Percentiles rank a stretch among this genome's conserved stretches.
phyloP scores from a whole-genome alignment of 2,329 filamentous ascomycete genomes.

The Colletotrichum sojae region DNA sequence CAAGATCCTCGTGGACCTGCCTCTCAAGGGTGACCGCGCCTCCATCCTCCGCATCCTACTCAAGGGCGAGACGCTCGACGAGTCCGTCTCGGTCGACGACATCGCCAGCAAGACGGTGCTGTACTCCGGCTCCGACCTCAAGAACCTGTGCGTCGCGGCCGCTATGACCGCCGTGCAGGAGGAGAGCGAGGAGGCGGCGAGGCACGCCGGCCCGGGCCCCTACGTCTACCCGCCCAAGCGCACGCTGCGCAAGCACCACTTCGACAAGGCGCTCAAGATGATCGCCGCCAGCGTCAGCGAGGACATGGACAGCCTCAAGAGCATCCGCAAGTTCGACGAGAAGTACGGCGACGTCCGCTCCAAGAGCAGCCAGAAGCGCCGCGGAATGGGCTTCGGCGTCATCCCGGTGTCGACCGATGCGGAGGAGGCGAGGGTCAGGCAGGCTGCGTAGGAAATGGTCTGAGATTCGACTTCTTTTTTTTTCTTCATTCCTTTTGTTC shows the following conservation, averaged over 20 bases:
- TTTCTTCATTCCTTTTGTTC: not conserved
- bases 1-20: conserved; percentile 81
- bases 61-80: conserved; percentile 74
- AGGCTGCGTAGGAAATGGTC: conserved; percentile 15
- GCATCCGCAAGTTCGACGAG: conserved; percentile 95
- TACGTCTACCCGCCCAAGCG: conserved; percentile 79
- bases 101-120: conserved; percentile 79
- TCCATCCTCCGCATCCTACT: conserved; percentile 81
- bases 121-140: conserved; percentile 87
- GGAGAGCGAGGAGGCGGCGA: conserved; percentile 66
- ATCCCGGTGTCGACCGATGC: conserved; percentile 55
- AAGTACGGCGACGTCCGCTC: conserved; percentile 86
- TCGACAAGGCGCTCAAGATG: conserved; percentile 87
- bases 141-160: conserved; percentile 85
- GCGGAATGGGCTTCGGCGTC: conserved; percentile 72
- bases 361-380: conserved; percentile 63
- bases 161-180: conserved; percentile 85
- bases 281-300: conserved; percentile 94
- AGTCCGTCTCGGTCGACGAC: conserved; percentile 71
- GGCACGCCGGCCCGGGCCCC: conserved; percentile 55
- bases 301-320: conserved; percentile 88
- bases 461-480: not conserved
- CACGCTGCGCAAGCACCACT: conserved; percentile 78
- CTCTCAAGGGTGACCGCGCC: conserved; percentile 74
- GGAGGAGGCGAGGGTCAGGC: conserved; percentile 62